Percentiles rank a stretch among this genome's conserved stretches.
These are phyloP conservation scores for Xylariaceae sp. DNA, from an alignment of 2,329 filamentous ascomycete genomes.

Conservation along the genomic window DNA sequence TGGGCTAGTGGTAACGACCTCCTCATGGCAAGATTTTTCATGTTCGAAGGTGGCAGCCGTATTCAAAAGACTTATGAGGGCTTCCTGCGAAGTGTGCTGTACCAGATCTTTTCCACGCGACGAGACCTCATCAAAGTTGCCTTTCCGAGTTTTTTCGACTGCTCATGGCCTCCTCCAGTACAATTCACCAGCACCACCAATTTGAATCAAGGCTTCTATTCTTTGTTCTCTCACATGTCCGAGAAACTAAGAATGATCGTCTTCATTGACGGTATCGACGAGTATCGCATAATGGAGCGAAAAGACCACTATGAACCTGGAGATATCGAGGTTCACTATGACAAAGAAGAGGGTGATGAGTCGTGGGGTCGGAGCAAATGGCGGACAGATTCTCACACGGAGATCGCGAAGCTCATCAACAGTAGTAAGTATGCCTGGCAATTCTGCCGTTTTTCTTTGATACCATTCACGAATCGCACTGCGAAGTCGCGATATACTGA, in stretches of 20 bases:
- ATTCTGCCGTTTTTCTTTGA: not conserved
- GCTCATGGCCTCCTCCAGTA: conserved; percentile 29
- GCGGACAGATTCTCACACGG: conserved; percentile 29
- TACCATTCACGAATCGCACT: not conserved
- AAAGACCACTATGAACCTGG: conserved; percentile 31
- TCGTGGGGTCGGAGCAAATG: conserved; percentile 32
- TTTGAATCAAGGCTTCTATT: conserved; percentile 31
- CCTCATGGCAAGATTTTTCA: conserved; percentile 38
- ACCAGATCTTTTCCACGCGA: conserved; percentile 32
- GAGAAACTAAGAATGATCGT: conserved; percentile 25
- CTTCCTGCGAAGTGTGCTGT: conserved; percentile 37
- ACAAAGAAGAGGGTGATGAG: conserved; percentile 28
- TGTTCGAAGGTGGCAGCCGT: conserved; percentile 38
- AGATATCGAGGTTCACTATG: conserved; percentile 28
- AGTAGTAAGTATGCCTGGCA: conserved; percentile 8
- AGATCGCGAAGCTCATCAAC: conserved; percentile 28
- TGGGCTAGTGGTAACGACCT: conserved; percentile 35
- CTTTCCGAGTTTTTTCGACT: conserved; percentile 31
- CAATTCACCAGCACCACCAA: conserved; percentile 30
- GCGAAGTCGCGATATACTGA: not conserved
- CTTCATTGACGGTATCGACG: conserved; percentile 32
- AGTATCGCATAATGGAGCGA: conserved; percentile 33
- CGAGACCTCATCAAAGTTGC: conserved; percentile 32
- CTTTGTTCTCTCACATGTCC: conserved; percentile 31
- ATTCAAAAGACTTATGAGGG: conserved; percentile 42